Evolutionary conservation across 2,329 filamentous ascomycete genomes (phyloP), one percentile per base, ranked within the genome.

Genomic region (Xylaria digitata): DNA sequence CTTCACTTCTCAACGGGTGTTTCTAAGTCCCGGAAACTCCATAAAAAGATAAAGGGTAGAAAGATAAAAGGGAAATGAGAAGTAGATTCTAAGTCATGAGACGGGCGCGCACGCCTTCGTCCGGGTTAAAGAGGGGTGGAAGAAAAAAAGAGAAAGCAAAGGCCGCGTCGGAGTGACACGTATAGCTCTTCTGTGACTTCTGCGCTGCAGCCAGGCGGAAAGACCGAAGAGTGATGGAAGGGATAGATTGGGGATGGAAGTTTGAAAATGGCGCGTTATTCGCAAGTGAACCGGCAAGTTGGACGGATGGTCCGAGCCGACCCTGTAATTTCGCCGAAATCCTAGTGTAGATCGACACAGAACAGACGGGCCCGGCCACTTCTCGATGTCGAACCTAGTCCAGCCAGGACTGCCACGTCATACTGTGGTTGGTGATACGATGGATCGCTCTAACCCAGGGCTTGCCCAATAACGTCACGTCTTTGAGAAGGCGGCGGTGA

Each of bases 391-490:
- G 60, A 63, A 32, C 58, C 60, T 34, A 60, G 59, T 62, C 63
- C 37, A 53, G 52, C 63, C 43, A 60, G 59, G 59, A 52, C 54
- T 21, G 26, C 48, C 58, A 30, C 11, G 23, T 57, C 34, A 52
- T 26, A 15, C 45, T 32, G 45, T 37, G 8, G 6, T 11, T 43
- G 46, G 11, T 32, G 46, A 50, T 52, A 70, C 11, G 32, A 67
- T 19, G 30, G n/a, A 7, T 21, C 21, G 19, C 2, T 60, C 42
- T 48, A 87, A n/a, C 85, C 85, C 60, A 87, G 83, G 2, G 85
- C 85, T 32, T 83, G 80, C 6, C 86, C 86, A 76, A 87, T 87
- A 53, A 83, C 81, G 11, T 80, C 81, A 62, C 69, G 72, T 62
- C 80, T 80, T 57, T 85, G 76, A 32, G 81, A 74, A 13, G 84